A percentile compares a stretch with the other conserved stretches of the same genome.
These are phyloP conservation scores for Pleurotus salmoneostramineus DNA, from an alignment of 768 basidiomycete species.

Conservation along the genomic window DNA sequence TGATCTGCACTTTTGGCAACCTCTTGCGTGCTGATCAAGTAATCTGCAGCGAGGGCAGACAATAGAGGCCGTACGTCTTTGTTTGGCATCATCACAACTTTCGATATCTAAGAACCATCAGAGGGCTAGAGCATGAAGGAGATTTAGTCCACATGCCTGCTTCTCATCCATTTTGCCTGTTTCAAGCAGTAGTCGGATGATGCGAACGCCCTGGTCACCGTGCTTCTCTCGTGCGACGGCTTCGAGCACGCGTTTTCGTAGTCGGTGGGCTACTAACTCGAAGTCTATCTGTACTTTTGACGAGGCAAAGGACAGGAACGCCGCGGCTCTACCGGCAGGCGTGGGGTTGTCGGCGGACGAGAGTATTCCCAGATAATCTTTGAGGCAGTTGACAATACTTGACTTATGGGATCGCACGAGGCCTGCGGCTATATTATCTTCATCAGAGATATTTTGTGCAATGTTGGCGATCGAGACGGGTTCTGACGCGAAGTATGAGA, in stretches of 20 bases:
- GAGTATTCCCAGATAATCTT: constrained; percentile 79
- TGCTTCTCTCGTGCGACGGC: constrained; percentile 78
- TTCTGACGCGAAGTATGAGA: constrained; percentile 32
- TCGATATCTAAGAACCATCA: constrained; percentile 66
- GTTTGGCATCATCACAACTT: constrained; percentile 87
- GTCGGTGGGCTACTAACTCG: constrained; percentile 59
- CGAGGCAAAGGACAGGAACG: constrained; percentile 66
- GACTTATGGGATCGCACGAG: constrained; percentile 58
- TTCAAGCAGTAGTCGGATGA: constrained; percentile 72
- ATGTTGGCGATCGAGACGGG: constrained; percentile 66
- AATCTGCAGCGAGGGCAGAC: constrained; percentile 74
- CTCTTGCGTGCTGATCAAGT: constrained; percentile 87
- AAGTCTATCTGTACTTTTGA: constrained; percentile 83
- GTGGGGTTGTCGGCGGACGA: constrained; percentile 83
- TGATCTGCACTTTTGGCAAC: constrained; percentile 89
- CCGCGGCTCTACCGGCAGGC: constrained; percentile 58
- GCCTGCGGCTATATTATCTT: constrained; percentile 57
- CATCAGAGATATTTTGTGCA: constrained; percentile 58
- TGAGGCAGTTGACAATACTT: constrained; percentile 56
- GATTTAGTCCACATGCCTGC: constrained; percentile 48
- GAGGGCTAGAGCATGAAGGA: background rate
- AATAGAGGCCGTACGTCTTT: constrained; percentile 84
- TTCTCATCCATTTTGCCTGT: constrained; percentile 94
- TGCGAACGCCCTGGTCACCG: constrained; percentile 78
- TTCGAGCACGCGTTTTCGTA: constrained; percentile 72